Conservation (phyloP, 768 basidiomycete species). For the Pseudohyphozyma bogoriensis region DNA sequence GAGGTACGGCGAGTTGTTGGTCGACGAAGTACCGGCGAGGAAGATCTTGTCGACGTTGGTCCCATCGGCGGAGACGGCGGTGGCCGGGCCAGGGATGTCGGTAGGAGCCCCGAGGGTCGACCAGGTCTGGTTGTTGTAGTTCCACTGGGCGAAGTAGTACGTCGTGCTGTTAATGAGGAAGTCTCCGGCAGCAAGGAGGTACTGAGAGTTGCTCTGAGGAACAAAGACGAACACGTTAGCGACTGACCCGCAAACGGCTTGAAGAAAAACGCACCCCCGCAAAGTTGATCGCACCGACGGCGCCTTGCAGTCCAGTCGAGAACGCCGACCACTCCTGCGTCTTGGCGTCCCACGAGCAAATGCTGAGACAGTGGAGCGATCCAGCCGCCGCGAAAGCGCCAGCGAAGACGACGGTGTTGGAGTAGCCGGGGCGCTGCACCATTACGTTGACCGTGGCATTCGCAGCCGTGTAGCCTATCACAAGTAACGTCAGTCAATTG, state of each 20-base stretch:
- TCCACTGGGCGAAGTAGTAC: constrained; percentile 64
- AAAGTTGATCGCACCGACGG: constrained; percentile 65
- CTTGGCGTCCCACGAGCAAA: constrained; percentile 63
- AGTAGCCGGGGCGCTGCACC: constrained; percentile 51
- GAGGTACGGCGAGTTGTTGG: constrained; percentile 60
- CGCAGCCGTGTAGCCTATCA: constrained; percentile 15
- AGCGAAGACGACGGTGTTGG: constrained; percentile 62
- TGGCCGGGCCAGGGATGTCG: constrained; percentile 75
- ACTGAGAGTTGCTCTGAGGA: constrained; percentile 55
- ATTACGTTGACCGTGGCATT: constrained; percentile 44
- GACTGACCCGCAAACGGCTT: neutral
- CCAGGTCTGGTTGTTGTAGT: constrained; percentile 68
- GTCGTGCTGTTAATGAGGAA: constrained; percentile 56
- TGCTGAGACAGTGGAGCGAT: constrained; percentile 57
- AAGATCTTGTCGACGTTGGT: constrained; percentile 75
- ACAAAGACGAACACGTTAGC: neutral
- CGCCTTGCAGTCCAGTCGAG: constrained; percentile 70
- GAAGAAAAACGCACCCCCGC: constrained; percentile 57
- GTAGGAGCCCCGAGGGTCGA: constrained; percentile 46
- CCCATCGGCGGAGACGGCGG: constrained; percentile 75
- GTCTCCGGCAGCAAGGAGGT: constrained; percentile 68
- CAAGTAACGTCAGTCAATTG: neutral
- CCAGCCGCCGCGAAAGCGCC: constrained; percentile 81
- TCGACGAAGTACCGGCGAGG: constrained; percentile 66
- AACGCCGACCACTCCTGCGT: constrained; percentile 69